A percentile compares a stretch with the other conserved stretches of the same genome.
Evolutionary conservation across 2,329 filamentous ascomycete genomes (phyloP).

Genomic region (Metarhizium album): DNA sequence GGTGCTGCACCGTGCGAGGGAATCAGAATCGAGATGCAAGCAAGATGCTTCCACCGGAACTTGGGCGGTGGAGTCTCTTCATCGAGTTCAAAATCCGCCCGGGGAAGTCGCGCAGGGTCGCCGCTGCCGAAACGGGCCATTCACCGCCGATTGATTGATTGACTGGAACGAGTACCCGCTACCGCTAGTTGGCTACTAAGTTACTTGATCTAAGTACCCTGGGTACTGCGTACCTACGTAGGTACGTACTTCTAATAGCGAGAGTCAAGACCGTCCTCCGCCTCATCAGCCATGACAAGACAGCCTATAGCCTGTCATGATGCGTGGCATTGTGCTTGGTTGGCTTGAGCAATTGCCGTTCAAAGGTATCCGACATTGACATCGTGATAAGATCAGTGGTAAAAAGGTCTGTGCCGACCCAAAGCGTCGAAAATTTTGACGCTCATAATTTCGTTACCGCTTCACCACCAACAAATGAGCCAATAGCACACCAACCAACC

Average conservation of each 20-base stretch:
- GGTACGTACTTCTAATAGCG: no score
- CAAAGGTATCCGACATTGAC: not conserved
- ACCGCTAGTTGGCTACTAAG: no score
- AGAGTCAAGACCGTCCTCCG: no score
- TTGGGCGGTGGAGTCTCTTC: not conserved
- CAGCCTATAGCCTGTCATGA: no score
- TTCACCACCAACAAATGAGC: not conserved
- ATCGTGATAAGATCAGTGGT: not conserved
- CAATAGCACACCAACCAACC: not conserved
- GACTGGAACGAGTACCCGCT: no score
- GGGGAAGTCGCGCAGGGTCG: not conserved
- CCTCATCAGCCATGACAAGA: no score
- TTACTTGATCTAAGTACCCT: no score
- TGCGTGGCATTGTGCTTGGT: no score
- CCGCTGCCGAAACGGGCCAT: not conserved
- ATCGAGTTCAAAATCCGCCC: no score
- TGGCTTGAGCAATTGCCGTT: not conserved
- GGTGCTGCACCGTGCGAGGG: not conserved
- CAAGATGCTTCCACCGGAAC: not conserved
- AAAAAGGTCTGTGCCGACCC: not conserved
- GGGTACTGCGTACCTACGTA: no score
- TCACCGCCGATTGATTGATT: not conserved
- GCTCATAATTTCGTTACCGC: not conserved
- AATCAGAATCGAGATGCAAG: not conserved
- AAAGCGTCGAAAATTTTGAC: not conserved